Conservation (phyloP, 2,329 filamentous ascomycete genomes). For the Beauveria sp. region DNA sequence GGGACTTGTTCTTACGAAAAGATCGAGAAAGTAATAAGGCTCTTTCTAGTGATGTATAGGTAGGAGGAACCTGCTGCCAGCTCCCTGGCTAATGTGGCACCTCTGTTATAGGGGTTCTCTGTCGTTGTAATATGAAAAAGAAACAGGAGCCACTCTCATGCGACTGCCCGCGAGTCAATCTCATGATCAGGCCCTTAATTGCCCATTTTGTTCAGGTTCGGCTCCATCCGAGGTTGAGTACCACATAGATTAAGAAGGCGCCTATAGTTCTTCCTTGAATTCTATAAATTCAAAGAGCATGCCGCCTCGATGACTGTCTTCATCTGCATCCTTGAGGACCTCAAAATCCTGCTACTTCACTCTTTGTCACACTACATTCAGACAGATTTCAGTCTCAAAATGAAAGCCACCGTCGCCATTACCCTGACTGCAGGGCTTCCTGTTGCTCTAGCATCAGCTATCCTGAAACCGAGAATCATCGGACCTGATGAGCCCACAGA, state of each 20-base stretch:
- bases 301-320: neutral
- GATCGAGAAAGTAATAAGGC: too few species aligned
- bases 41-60: neutral
- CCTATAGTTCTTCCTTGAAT: neutral
- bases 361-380: neutral
- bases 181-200: neutral
- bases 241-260: neutral
- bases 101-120: neutral
- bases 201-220: neutral
- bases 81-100: neutral
- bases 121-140: too few species aligned
- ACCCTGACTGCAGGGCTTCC: neutral
- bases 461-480: neutral
- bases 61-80: neutral
- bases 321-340: neutral
- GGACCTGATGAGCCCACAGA: neutral
- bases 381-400: neutral
- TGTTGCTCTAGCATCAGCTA: neutral
- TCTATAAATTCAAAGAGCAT: neutral
- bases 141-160: neutral
- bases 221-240: neutral
- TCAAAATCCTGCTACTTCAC: neutral
- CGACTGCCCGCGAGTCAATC: neutral
- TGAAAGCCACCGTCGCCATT: neutral
- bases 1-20: neutral